Conservation (phyloP, 768 basidiomycete genomes). For the Leccinum ochraceum region DNA sequence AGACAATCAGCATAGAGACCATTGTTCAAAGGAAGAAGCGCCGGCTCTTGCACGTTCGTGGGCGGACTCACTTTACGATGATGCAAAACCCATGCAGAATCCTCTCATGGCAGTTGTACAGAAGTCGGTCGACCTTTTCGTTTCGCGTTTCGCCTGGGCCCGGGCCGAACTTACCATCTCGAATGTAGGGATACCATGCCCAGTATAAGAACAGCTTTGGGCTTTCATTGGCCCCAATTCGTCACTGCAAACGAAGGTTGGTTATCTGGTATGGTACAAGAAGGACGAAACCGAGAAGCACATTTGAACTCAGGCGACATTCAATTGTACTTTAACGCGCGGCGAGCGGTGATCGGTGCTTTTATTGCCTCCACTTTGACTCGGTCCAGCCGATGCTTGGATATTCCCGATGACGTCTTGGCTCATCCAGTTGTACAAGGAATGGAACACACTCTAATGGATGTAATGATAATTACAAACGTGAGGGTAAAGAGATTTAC, state of each 20-base stretch:
- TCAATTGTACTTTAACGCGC: not conserved
- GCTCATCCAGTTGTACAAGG: not conserved
- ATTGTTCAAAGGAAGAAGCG: not conserved
- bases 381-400: not conserved
- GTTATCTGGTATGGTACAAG: not conserved
- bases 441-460: not conserved
- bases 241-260: not conserved
- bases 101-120: not conserved
- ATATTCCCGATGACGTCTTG: not conserved
- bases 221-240: not conserved
- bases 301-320: not conserved
- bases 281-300: not conserved
- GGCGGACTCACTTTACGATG: not conserved
- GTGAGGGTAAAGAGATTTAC: not conserved
- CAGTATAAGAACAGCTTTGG: not conserved
- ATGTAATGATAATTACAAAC: not conserved
- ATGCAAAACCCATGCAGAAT: not conserved
- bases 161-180: not conserved
- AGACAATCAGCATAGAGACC: not conserved
- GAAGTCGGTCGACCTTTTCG: not conserved
- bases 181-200: not conserved
- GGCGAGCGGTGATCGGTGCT: not conserved
- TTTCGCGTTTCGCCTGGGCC: not conserved
- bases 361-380: too few relatives aligned
- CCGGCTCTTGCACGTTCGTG: not conserved